Evolutionary conservation across 148 eudicot genomes (phyloP), one percentile per base, ranked within the genome.

Genomic region (Dysphania ambrosioides): DNA sequence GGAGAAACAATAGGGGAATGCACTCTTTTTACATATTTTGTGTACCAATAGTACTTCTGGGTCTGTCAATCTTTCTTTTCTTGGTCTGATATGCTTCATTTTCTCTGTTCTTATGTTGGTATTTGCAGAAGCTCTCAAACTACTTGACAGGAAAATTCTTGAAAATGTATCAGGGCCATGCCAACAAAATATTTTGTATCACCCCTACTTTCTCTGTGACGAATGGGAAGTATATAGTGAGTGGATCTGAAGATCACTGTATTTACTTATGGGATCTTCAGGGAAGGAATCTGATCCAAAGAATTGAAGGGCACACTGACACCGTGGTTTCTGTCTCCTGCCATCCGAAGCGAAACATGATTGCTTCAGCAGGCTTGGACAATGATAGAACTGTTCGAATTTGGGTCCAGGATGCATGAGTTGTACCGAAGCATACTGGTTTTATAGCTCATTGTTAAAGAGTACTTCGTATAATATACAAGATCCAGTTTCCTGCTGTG

Each of bases 231-330:
- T 95, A 90, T 80, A 89, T 95, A 71, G 94, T 95, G 49, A 88
- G 97, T 66, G 99, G 99, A 60, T 95, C 97, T 30, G 97, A 95
- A 79, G 99, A 95, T 83, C 75, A 81, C 23, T 84, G 94, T 75
- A 83, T 95, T 8, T 95, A 88, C 86, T 49, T 95, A 79, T 95
- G 99, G 99, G 93, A 90, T 86, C 79, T 95, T 40, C 93, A 87
- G 72, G 91, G 94, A 73, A 89, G 83, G 77, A 85, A 77, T 75
- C 55, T 91, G 86, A 69, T 94, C 69, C 99, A 95, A 74, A 95
- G 82, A 83, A 89, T 95, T 51, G 94, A 92, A 83, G 98, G 98
- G 47, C 98, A 95, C 42, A 83, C 87, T 7, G 98, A 95, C 81
- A 82, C 93, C 27, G 97, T 92, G 36, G 74, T 95, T 13, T 90